Percentiles rank a stretch among this genome's conserved stretches.
phyloP scores from a whole-genome alignment of 495 filamentous ascomycete species.

The Talaromyces borbonicus region DNA sequence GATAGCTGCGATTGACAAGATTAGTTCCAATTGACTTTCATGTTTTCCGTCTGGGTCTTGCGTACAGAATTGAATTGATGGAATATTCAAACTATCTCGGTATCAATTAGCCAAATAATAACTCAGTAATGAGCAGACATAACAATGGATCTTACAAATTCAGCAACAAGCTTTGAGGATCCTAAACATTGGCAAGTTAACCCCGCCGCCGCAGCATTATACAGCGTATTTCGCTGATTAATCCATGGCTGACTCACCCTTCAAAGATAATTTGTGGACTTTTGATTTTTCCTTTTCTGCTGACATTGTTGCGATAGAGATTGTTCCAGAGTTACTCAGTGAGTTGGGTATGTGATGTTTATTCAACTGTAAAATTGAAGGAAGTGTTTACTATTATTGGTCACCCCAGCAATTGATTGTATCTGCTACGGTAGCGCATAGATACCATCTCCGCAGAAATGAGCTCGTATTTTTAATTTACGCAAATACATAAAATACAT shows the following conservation, averaged over 20 bases:
- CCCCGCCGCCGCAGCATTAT: constrained; percentile 7
- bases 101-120: neutral
- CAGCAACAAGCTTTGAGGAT: constrained; percentile 81
- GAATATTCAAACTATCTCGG: constrained; percentile 79
- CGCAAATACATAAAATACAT: too few species aligned
- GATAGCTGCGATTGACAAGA: constrained; percentile 51
- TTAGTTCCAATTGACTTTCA: too few species aligned
- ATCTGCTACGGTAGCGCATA: too few species aligned
- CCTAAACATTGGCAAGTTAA: constrained; percentile 29
- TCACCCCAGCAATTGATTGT: constrained; percentile 5
- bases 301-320: constrained; percentile 17
- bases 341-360: neutral
- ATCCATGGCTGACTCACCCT: constrained; percentile 44
- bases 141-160: constrained; percentile 60
- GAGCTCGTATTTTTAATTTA: too few species aligned
- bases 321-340: neutral
- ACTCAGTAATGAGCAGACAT: neutral
- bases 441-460: too few species aligned
- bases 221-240: neutral
- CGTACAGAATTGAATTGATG: constrained; percentile 83
- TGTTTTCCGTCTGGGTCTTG: neutral
- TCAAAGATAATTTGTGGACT: constrained; percentile 85
- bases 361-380: neutral
- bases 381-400: neutral
- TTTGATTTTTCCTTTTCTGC: constrained; percentile 77